These are phyloP conservation scores for Schizophyllum amplum DNA, from an alignment of 1,284 basidiomycete species.

Conservation along the genomic window DNA sequence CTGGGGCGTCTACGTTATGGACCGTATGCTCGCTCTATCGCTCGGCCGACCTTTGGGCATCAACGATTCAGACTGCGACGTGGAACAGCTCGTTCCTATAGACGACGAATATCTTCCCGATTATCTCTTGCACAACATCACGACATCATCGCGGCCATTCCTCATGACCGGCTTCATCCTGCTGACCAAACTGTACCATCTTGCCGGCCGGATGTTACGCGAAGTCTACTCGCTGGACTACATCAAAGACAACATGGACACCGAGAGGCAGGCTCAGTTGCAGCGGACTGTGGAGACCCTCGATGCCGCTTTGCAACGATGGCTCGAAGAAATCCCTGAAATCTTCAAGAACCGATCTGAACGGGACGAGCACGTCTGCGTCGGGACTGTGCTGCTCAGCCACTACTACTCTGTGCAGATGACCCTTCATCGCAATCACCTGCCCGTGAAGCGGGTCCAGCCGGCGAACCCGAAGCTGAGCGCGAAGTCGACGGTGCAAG, in stretches of 20 bases:
- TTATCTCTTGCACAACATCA: constrained; percentile 25
- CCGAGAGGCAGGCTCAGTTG: constrained; percentile 63
- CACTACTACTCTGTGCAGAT: constrained; percentile 86
- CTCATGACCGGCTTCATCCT: constrained; percentile 78
- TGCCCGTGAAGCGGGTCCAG: constrained; percentile 67
- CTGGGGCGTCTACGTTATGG: constrained; percentile 86
- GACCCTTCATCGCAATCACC: constrained; percentile 83
- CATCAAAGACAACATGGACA: constrained; percentile 65
- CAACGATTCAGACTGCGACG: constrained; percentile 76
- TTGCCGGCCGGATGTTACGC: constrained; percentile 74
- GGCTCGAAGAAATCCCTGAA: constrained; percentile 71
- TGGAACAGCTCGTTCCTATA: constrained; percentile 70
- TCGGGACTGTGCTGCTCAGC: constrained; percentile 83
- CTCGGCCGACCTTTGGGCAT: constrained; percentile 76
- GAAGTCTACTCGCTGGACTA: constrained; percentile 74
- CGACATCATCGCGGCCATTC: constrained; percentile 25
- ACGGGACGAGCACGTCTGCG: constrained; percentile 72
- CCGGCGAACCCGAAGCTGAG: constrained; percentile 31
- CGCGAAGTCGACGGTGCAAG: constrained; percentile 64
- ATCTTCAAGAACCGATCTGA: constrained; percentile 65
- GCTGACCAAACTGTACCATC: constrained; percentile 71
- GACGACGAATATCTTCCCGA: constrained; percentile 72
- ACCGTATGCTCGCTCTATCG: constrained; percentile 84
- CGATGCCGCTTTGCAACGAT: constrained; percentile 68
- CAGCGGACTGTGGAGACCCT: constrained; percentile 70